Conservation (phyloP, 805 yeast species). For the Saccharomycopsis vini region DNA sequence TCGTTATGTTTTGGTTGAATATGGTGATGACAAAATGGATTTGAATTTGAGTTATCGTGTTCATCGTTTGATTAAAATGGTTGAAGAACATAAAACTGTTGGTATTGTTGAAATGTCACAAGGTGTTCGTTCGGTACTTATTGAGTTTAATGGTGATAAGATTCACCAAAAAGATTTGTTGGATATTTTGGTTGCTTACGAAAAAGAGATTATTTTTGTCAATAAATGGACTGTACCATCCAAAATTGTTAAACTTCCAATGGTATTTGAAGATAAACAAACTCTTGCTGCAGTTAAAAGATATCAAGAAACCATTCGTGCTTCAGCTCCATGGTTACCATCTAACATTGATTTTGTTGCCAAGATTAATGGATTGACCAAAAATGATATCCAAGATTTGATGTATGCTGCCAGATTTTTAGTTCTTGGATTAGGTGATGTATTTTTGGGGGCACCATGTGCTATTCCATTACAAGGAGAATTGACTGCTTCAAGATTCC, state of each 20-base stretch:
- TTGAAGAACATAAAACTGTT: conserved; percentile 48
- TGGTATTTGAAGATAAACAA: conserved; percentile 92
- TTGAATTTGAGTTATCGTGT: conserved; percentile 79
- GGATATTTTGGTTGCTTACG: conserved; percentile 60
- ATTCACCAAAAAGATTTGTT: conserved; percentile 57
- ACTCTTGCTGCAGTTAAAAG: conserved; percentile 85
- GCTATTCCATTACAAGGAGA: conserved; percentile 83
- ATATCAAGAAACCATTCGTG: conserved; percentile 87
- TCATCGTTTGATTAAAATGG: conserved; percentile 70
- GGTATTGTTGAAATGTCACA: conserved; percentile 95
- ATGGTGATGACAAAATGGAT: conserved; percentile 84
- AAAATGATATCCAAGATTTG: conserved; percentile 73
- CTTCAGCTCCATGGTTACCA: conserved; percentile 96
- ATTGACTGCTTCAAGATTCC: conserved; percentile 27
- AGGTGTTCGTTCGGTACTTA: conserved; percentile 90
- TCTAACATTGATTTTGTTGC: conserved; percentile 95
- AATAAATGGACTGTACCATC: conserved; percentile 83
- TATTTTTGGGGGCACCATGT: conserved; percentile 95
- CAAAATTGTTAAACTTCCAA: conserved; percentile 75
- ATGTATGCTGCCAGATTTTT: conserved; percentile 82
- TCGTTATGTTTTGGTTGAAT: conserved; percentile 83
- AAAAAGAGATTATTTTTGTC: conserved; percentile 61
- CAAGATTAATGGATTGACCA: conserved; percentile 70
- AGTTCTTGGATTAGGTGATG: conserved; percentile 95
- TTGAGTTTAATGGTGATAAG: conserved; percentile 64